These are phyloP conservation scores for Talaromyces sp. DNA, from an alignment of 2,329 filamentous ascomycete species.

Conservation along the genomic window DNA sequence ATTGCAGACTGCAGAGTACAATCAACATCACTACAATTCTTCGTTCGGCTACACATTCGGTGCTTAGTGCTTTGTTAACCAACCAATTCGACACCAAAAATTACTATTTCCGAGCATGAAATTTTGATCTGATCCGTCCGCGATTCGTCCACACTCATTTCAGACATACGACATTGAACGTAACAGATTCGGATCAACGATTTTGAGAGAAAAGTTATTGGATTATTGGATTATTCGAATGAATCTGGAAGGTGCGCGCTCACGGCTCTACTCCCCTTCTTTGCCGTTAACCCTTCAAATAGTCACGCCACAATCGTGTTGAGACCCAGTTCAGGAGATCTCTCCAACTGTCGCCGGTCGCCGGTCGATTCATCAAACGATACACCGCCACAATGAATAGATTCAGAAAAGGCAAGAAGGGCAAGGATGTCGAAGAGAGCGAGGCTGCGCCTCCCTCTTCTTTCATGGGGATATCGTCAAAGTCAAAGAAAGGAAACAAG, in stretches of 20 bases:
- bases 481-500: conserved; percentile 49
- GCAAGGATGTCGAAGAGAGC: conserved; percentile 41
- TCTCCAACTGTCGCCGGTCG: background rate
- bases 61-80: background rate
- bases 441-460: conserved; percentile 38
- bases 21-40: too few relatives aligned
- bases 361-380: background rate
- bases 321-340: background rate
- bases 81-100: background rate
- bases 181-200: background rate
- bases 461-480: conserved; percentile 24
- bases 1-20: background rate
- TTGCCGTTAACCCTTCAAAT: background rate
- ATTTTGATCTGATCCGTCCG: background rate
- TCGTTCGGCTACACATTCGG: background rate
- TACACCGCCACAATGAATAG: conserved; percentile 31
- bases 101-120: background rate
- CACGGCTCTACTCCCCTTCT: background rate
- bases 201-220: background rate
- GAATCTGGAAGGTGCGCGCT: background rate
- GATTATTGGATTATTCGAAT: background rate
- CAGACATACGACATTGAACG: background rate
- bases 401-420: conserved; percentile 39
- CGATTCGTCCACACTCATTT: background rate
- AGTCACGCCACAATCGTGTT: background rate